These are phyloP conservation scores for Amphibolis antarctica DNA, from an alignment of 106 monocot genomes.

Conservation along the genomic window DNA sequence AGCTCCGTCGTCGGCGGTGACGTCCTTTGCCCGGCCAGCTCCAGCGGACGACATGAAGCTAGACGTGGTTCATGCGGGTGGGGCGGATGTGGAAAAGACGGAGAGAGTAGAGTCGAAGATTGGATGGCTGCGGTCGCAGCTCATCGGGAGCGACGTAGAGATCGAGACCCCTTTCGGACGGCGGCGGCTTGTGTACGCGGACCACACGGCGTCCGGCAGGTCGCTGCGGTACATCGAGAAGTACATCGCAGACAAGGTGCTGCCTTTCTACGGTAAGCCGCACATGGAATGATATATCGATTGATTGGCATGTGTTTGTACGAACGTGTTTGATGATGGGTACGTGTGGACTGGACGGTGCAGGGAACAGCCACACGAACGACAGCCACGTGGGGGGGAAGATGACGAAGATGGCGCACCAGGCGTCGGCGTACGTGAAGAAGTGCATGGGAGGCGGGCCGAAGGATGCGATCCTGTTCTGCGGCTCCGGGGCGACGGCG, in stretches of 20 bases:
- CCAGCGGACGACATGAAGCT: no score
- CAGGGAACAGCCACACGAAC: slow-evolving; percentile 52
- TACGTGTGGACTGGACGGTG: not conserved
- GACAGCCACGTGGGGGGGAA: slow-evolving; percentile 53
- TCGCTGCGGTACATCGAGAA: slow-evolving; percentile 44
- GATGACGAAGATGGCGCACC: slow-evolving; percentile 19
- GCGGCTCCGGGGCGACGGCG: slow-evolving; percentile 48
- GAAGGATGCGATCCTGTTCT: slow-evolving; percentile 43
- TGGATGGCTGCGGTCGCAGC: slow-evolving; percentile 36
- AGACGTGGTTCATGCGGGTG: no score
- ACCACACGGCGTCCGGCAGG: slow-evolving; percentile 55
- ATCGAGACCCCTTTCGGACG: slow-evolving; percentile 42
- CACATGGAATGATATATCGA: not conserved
- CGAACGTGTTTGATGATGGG: not conserved
- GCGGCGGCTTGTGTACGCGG: slow-evolving; percentile 39
- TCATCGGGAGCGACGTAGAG: slow-evolving; percentile 33
- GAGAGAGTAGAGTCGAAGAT: no score
- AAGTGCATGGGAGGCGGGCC: slow-evolving; percentile 26
- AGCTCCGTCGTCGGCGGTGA: no score
- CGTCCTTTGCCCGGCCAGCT: no score
- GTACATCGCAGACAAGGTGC: slow-evolving; percentile 23
- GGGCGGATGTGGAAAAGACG: no score
- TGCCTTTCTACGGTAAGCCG: slow-evolving; percentile 46
- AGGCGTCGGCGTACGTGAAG: slow-evolving; percentile 38
- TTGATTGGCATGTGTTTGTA: not conserved